Evolutionary conservation across 768 basidiomycete species (phyloP), one percentile per base, ranked within the genome.

Genomic region (Neoboletus subvelutipes): DNA sequence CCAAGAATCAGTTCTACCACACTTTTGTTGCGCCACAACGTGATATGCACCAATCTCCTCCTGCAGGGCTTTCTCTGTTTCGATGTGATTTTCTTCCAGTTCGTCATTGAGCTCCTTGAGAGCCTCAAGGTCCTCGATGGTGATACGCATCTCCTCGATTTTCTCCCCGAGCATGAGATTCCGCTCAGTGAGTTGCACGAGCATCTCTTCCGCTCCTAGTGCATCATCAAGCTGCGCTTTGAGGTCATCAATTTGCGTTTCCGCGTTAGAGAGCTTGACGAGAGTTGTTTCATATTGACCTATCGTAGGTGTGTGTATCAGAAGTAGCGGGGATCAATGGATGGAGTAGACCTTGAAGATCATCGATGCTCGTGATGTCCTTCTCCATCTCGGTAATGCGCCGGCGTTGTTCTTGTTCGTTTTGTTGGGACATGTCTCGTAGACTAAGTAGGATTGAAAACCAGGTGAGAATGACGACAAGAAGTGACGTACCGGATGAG

Each of bases 31-130:
- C 18, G 39, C 4, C 26, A 26, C 10, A 50, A 22, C 29, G 48
- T n/a, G 20, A 18, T 20, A 67, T 83, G 45, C 47, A 94, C 94
- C 89, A 45, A 98, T 80, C 48, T 98, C 96, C 45, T 90, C 92
- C 64, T 94, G 87, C 56, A 99, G 73, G 24, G 86, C 83, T 69
- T 92, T 94, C 75, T 98, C 96, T 0, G 94, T 92, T 72, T 97
- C 96, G 3, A 91, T 69, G 60, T 98, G 96, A 64, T 92, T 94
- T 73, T 98, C 95, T 71, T 98, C 97, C 3, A 99, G 81, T 73
- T 99, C 97, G 59, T 99, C 96, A 54, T 89, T 93, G 47, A 99
- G 87, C 66, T 98, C 97, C 68, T 95, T 92, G 41, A 99, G 83
- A 12, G 94, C 85, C 68, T 99, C 97, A 4, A 98, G 84, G 65